Evolutionary conservation across 2,329 filamentous ascomycete species (phyloP).

Genomic region (Fusarium incarnatum): DNA sequence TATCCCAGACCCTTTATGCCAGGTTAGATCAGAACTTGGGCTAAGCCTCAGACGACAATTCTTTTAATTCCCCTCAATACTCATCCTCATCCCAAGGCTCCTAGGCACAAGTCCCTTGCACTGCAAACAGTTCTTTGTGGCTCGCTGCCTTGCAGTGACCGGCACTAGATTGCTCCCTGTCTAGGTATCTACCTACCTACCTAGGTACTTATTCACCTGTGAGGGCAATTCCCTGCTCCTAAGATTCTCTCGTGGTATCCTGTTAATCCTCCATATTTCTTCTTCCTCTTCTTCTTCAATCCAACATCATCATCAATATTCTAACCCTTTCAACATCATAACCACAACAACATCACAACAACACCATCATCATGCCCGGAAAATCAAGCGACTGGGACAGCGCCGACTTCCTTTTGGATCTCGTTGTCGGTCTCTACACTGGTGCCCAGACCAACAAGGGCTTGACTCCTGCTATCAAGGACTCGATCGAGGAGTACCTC

Average conservation of each 20-base stretch:
- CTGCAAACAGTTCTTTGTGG: background rate
- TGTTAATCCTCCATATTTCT: background rate
- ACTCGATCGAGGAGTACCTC: constrained; percentile 51
- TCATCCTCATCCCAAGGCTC: background rate
- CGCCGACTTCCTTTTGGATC: constrained; percentile 50
- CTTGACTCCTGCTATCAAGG: constrained; percentile 48
- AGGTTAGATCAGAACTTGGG: background rate
- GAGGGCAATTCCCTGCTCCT: background rate
- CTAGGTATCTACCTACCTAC: background rate
- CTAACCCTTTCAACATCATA: background rate
- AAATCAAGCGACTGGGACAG: constrained; percentile 49
- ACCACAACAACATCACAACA: background rate
- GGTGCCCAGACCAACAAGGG: constrained; percentile 43
- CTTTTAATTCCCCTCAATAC: background rate
- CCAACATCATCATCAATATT: background rate
- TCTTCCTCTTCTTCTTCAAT: background rate
- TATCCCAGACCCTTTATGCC: background rate
- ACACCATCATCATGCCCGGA: constrained; percentile 36
- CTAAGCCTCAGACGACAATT: background rate
- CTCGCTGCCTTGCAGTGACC: background rate
- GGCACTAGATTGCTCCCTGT: background rate
- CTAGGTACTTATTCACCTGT: background rate
- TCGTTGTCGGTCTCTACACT: constrained; percentile 51
- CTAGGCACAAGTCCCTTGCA: background rate
- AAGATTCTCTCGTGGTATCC: background rate